Evolutionary conservation across 192 early-diverging fungal species (phyloP).

Genomic region (Tieghemiomyces parasiticus): DNA sequence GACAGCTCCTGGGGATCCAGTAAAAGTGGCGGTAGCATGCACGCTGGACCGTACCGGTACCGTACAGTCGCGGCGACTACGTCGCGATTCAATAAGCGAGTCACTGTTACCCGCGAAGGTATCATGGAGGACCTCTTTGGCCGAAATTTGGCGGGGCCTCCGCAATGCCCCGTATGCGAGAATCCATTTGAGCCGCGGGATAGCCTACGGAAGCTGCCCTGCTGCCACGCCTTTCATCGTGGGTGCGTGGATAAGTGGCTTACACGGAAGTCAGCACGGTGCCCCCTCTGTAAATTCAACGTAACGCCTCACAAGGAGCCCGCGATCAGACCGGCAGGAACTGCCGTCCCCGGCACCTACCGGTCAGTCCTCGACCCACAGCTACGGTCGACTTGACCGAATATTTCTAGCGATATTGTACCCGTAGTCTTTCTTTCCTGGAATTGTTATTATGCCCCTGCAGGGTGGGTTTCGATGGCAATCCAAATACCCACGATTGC

Average conservation of each 20-base stretch:
- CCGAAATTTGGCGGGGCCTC: background rate
- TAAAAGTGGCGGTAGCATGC: background rate
- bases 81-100: background rate
- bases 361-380: too few relatives aligned
- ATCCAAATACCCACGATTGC: too few relatives aligned
- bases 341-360: too few relatives aligned
- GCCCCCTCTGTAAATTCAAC: background rate
- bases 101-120: background rate
- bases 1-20: background rate
- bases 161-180: background rate
- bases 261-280: background rate
- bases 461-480: too few relatives aligned
- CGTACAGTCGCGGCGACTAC: background rate
- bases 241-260: background rate
- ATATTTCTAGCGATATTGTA: too few relatives aligned
- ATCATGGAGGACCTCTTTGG: background rate
- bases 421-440: too few relatives aligned
- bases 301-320: too few relatives aligned
- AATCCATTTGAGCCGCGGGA: background rate
- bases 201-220: background rate
- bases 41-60: background rate
- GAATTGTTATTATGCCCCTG: too few relatives aligned
- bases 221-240: background rate
- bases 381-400: too few relatives aligned
- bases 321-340: too few relatives aligned